Base-by-base conservation (phyloP, 352 stramenopile species). In the Phytophthora sp. region DNA sequence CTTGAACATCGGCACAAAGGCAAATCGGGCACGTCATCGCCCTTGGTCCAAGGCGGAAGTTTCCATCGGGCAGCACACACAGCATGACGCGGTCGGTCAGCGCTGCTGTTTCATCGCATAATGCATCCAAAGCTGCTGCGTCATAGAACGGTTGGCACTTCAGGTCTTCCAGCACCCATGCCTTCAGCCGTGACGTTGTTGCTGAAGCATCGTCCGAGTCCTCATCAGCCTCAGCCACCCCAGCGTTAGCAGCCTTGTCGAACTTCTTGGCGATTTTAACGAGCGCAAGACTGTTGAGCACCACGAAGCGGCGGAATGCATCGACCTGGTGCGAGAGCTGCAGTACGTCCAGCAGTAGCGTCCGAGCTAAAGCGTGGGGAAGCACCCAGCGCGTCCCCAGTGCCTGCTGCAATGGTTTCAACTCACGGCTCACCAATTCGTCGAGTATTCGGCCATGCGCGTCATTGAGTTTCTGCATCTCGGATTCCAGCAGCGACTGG, bases 181-280 rank as follows among this genome's bases (percentile, higher is more conserved):
- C 20, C 45, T 86, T 76, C 17, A 89, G 31, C 20, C 49, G 15
- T 9, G 54, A 62, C 1, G 17, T 46, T 26, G 23, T 9, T 17
- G n/a, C n/a, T n/a, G n/a, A n/a, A n/a, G 13, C 13, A 18, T 54
- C 37, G 28, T 68, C 43, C 1, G n/a, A 37, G 10, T 65, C 71
- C 15, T 65, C 31, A 9, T 64, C 54, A 0, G 18, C 23, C 10
- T 46, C 32, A 15, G 20, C 34, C 5, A 43, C 27, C 13, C 41
- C 35, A 39, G 50, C 18, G 5, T 73, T 69, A 2, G 70, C 63
- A 1, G 66, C 32, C 48, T 94, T 94, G 69, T 89, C 84, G 42
- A 91, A 89, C 60, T 94, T 94, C 67, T 94, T 94, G 56, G 79
- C 69, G 62, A 91, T 91, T 58, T 94, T 94, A 51, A 92, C 81